Evolutionary conservation across 2,329 filamentous ascomycete species (phyloP), one percentile per base, ranked within the genome.

Genomic region (Aureobasidium uvarum): DNA sequence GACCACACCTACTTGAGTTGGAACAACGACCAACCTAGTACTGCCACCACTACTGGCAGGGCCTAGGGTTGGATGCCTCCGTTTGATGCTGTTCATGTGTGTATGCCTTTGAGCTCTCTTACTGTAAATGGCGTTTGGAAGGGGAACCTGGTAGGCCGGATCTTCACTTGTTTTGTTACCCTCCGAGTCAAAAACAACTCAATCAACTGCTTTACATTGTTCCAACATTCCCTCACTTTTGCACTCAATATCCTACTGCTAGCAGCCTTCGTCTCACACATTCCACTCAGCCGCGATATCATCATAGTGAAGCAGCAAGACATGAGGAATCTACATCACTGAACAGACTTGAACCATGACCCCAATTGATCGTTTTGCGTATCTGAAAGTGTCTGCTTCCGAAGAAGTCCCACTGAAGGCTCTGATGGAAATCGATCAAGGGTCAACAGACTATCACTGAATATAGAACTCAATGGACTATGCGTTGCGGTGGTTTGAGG

Each of bases 1-100:
- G 95, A 99, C 77, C 95, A 98, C 78, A 97, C 92, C 10, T 98
- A 99, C 76, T 84, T 99, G 56, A 95, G 91, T 28, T 99, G 95
- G 95, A 97, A 98, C 76, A 89, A 87, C 68, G 87, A 90, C 52
- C 80, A 85, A 67, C 81, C 84, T 8, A 82, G 80, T 67, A 83
- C 84, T 52, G 84, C 83, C 66, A 84, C 82, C 45, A 77, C 80
- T 55, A 81, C 78, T 67, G 80, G 79, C 16, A 73, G 80, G 68
- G 74, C 74, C 66, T 62, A 51, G 62, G 45, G 11, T 25, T 63
- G n/a, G 13, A 10, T 45, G 14, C 18, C 10, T 23, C 36, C 38
- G 20, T 62, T 28, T 63, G 23, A 63, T 54, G 60, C 51, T 63
- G n/a, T 63, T 63, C 16, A 66, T 63, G 63, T 55, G 41, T 63